phyloP scores from a whole-genome alignment of 1,284 basidiomycete species.

The Gomphus bonarii region DNA sequence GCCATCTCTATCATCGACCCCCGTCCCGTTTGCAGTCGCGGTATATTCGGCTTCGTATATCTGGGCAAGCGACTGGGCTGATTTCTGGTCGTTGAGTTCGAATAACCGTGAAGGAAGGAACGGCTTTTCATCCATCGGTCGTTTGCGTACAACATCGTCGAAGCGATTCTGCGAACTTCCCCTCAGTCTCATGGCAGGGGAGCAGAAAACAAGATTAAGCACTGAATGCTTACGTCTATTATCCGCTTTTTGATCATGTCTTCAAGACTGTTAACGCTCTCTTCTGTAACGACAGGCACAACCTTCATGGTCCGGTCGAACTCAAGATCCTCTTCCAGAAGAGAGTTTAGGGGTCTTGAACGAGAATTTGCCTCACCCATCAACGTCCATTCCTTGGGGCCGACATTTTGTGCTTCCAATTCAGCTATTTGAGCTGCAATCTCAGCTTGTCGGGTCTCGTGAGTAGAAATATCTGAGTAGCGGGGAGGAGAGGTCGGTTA shows the following conservation, averaged over 20 bases:
- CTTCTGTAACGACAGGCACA: conserved; percentile 86
- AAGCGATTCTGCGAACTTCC: conserved; percentile 42
- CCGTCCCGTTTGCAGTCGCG: conserved; percentile 43
- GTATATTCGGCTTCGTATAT: conserved; percentile 94
- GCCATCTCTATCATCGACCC: conserved; percentile 74
- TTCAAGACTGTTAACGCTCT: conserved; percentile 75
- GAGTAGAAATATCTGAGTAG: conserved; percentile 36
- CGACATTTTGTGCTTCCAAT: conserved; percentile 64
- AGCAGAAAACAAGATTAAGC: not conserved
- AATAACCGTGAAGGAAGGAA: conserved; percentile 88
- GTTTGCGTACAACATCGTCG: conserved; percentile 83
- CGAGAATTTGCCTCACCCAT: conserved; percentile 84
- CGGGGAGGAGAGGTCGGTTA: conserved; percentile 10
- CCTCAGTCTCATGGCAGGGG: not conserved
- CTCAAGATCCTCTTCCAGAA: conserved; percentile 91
- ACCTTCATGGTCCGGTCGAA: conserved; percentile 87
- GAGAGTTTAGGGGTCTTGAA: conserved; percentile 81
- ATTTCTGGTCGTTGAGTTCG: conserved; percentile 85
- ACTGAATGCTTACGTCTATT: conserved; percentile 43
- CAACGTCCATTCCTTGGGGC: conserved; percentile 78
- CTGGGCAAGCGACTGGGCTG: conserved; percentile 83
- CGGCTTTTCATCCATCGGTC: conserved; percentile 71
- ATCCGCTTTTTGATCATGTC: conserved; percentile 90
- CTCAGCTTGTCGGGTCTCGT: conserved; percentile 52
- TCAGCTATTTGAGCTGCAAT: conserved; percentile 59